These are phyloP conservation scores for Asterophora parasitica DNA, from an alignment of 768 basidiomycete species.

Conservation along the genomic window DNA sequence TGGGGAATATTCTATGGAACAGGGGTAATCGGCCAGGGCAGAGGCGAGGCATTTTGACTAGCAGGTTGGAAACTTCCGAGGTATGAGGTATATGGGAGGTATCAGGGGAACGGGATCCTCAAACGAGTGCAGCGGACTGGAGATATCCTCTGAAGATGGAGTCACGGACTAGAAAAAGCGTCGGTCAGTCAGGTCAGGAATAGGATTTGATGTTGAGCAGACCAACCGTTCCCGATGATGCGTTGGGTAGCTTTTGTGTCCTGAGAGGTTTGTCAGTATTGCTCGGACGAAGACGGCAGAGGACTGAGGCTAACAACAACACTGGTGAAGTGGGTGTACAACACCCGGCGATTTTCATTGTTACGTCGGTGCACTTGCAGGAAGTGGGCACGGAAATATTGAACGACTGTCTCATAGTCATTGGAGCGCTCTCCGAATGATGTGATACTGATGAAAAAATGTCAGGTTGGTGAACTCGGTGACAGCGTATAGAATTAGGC, in stretches of 20 bases:
- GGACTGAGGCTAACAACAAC: constrained; percentile 52
- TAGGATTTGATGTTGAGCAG: background rate
- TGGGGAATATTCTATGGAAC: constrained; percentile 6
- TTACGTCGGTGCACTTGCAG: constrained; percentile 76
- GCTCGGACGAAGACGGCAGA: constrained; percentile 1
- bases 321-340: constrained; percentile 79
- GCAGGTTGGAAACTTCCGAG: constrained; percentile 5
- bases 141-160: constrained; percentile 74
- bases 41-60: constrained; percentile 1
- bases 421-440: constrained; percentile 80
- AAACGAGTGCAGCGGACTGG: constrained; percentile 67
- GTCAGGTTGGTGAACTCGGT: background rate
- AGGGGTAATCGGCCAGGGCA: constrained; percentile 5
- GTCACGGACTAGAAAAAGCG: constrained; percentile 49
- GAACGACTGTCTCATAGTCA: constrained; percentile 74
- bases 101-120: constrained; percentile 16
- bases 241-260: constrained; percentile 81
- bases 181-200: constrained; percentile 12
- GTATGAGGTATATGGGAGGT: background rate
- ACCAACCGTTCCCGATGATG: constrained; percentile 76
- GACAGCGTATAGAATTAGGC: background rate
- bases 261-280: constrained; percentile 27
- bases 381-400: constrained; percentile 87
- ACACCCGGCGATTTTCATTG: constrained; percentile 73
- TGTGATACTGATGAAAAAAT: constrained; percentile 50